Evolutionary conservation across 2,329 filamentous ascomycete genomes (phyloP).

Genomic region (Albophoma yamanashiensis): DNA sequence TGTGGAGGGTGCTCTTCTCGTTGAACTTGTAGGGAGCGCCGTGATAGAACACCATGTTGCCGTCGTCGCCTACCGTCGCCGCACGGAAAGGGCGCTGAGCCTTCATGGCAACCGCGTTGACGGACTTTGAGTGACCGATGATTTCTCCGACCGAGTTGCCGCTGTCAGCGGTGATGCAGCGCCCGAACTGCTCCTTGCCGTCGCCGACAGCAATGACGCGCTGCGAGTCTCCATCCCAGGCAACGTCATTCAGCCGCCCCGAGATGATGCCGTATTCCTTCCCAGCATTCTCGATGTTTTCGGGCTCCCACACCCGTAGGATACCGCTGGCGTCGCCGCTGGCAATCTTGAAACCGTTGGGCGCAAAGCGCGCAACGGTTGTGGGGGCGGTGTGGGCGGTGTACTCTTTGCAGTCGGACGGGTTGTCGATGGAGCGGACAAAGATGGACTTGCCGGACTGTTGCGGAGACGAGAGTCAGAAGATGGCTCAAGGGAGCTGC

Average conservation of each 20-base stretch:
- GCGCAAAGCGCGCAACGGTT: slow-evolving; percentile 87
- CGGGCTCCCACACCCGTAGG: slow-evolving; percentile 87
- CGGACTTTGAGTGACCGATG: slow-evolving; percentile 76
- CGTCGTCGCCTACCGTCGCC: slow-evolving; percentile 85
- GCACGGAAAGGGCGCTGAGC: slow-evolving; percentile 85
- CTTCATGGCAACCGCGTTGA: slow-evolving; percentile 86
- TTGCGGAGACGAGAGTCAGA: background rate
- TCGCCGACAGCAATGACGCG: slow-evolving; percentile 93
- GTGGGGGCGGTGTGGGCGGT: slow-evolving; percentile 81
- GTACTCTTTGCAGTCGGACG: slow-evolving; percentile 77
- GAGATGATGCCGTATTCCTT: slow-evolving; percentile 93
- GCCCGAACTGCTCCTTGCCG: slow-evolving; percentile 85
- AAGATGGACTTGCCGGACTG: slow-evolving; percentile 96
- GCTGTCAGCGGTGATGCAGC: slow-evolving; percentile 90
- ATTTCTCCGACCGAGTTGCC: slow-evolving; percentile 96
- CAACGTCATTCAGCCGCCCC: slow-evolving; percentile 89
- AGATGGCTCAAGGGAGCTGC: background rate
- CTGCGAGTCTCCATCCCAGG: slow-evolving; percentile 95
- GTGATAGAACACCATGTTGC: slow-evolving; percentile 82
- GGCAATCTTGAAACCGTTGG: slow-evolving; percentile 89
- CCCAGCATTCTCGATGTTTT: slow-evolving; percentile 75
- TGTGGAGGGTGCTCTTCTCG: slow-evolving; percentile 70
- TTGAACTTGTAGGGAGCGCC: slow-evolving; percentile 95
- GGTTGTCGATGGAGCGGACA: slow-evolving; percentile 86
- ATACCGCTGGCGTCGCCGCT: slow-evolving; percentile 78